Evolutionary conservation across 257 asterid species (phyloP), one percentile per base, ranked within the genome.

Genomic region (Solanum clarkiae): DNA sequence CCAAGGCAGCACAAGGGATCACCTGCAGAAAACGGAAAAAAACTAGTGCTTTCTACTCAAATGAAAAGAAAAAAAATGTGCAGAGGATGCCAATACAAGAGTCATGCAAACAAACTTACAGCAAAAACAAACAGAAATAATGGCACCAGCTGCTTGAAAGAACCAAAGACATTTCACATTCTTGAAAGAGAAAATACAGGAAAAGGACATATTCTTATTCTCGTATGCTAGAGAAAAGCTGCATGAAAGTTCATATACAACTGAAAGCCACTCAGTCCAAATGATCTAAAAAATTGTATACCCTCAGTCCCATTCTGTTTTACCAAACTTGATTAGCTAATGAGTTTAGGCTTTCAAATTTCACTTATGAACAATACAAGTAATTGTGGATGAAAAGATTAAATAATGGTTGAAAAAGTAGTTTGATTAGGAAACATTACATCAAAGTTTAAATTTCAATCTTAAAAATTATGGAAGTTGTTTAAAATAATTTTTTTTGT

Each of bases 1-100:
- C 93, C 84, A 91, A 88, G 56, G 84, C 86, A 40, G 88, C 91
- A 87, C 93, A 91, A 70, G 93, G 93, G 86, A 86, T 65, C 57
- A 79, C 89, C 93, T 91, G 91, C 87, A 89, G 24, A 83, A 24
- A 74, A 54, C 10, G 17, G 40, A 47, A 69, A 80, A 80, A 16
- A 85, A 47, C 57, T 29, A 72, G 26, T 51, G 62, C 16, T 14
- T 77, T 72, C 44, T 84, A 26, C 59, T 12, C 81, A 85, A 47
- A 53, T 40, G 8, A 36, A 16, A 63, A 42, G 8, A 45, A 57
- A 8, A 55, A 65, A 32, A 29, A 42, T 51, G 36, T n/a, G 17
- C 10, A n/a, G 80, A 57, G 36, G 36, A 17, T 80, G 36, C 24
- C 26, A 26, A 49, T 10, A 75, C 45, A 51, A 77, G 24, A 24